Evolutionary conservation across 306 rosid species (phyloP).

Genomic region (Rosa multiflora): DNA sequence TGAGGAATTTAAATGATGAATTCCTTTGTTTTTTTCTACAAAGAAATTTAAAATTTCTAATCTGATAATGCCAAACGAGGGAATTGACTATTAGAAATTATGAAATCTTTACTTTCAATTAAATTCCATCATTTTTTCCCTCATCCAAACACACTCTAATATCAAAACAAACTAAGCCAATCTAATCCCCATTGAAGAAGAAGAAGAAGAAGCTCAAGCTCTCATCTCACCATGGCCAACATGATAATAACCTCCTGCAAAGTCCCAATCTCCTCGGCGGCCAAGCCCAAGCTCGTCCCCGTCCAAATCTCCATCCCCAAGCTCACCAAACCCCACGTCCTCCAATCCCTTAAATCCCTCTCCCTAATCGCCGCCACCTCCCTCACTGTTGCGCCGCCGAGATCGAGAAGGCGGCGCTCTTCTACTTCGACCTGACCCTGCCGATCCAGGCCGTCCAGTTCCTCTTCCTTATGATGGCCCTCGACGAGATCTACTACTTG

Average conservation of each 20-base stretch:
- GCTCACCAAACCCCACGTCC: conserved; percentile 34
- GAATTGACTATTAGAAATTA: no score
- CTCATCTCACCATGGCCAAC: conserved; percentile 51
- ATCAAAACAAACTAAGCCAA: neutral
- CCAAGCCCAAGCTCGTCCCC: conserved; percentile 41
- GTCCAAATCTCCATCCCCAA: conserved; percentile 57
- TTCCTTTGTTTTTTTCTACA: no score
- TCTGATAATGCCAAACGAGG: no score
- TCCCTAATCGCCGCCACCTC: conserved; percentile 57
- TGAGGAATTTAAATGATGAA: no score
- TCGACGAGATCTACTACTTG: conserved; percentile 75
- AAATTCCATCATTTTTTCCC: no score
- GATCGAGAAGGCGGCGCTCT: conserved; percentile 83
- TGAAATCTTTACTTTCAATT: no score
- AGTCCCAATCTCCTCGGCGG: conserved; percentile 34
- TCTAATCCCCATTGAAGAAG: neutral
- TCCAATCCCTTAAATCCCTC: conserved; percentile 43
- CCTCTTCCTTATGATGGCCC: conserved; percentile 71
- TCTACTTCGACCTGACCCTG: conserved; percentile 86
- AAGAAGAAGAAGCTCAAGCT: neutral
- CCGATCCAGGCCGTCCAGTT: conserved; percentile 74
- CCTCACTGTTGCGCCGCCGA: conserved; percentile 46
- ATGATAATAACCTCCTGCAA: conserved; percentile 83
- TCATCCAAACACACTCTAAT: neutral
- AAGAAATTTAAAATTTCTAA: no score